These are phyloP conservation scores for Thielaviopsis populi DNA, from an alignment of 2,329 filamentous ascomycete genomes.

Conservation along the genomic window DNA sequence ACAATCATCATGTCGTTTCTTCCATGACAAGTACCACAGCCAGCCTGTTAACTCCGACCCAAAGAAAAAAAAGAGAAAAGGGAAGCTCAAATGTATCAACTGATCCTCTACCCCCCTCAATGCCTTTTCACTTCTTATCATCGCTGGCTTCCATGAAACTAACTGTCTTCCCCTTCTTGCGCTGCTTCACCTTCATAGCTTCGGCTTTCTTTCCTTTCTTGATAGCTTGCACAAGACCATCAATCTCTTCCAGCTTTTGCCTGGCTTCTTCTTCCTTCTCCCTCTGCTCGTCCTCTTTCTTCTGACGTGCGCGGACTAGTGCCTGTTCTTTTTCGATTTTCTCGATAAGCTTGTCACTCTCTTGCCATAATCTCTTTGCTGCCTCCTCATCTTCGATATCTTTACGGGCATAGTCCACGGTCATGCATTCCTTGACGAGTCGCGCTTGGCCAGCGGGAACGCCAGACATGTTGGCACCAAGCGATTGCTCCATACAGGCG, in stretches of 20 bases:
- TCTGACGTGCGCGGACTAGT: slow-evolving; percentile 32
- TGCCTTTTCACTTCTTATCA: background rate
- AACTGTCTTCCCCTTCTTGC: slow-evolving; percentile 22
- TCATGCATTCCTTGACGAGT: slow-evolving; percentile 77
- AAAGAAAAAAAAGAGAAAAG: no score
- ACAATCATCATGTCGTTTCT: no score
- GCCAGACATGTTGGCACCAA: slow-evolving; percentile 29
- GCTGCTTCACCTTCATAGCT: slow-evolving; percentile 22
- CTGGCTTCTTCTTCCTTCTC: slow-evolving; percentile 24
- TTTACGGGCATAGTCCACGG: slow-evolving; percentile 52
- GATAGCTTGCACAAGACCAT: slow-evolving; percentile 27
- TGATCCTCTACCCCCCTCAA: slow-evolving; percentile 6
- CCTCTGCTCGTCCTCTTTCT: slow-evolving; percentile 24
- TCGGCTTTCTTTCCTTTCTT: slow-evolving; percentile 25
- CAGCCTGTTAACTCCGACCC: background rate
- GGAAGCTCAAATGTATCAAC: background rate
- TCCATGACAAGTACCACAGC: background rate
- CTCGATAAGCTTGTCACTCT: slow-evolving; percentile 73
- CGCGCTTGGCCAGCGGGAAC: slow-evolving; percentile 46
- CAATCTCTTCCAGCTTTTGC: slow-evolving; percentile 24
- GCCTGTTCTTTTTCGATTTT: slow-evolving; percentile 67
- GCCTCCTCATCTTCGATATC: slow-evolving; percentile 66
- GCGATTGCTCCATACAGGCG: slow-evolving; percentile 66
- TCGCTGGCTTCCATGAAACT: slow-evolving; percentile 21
- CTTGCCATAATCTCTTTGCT: slow-evolving; percentile 79